Conservation (phyloP, 2,329 filamentous ascomycete genomes). For the Penicillium sp. region DNA sequence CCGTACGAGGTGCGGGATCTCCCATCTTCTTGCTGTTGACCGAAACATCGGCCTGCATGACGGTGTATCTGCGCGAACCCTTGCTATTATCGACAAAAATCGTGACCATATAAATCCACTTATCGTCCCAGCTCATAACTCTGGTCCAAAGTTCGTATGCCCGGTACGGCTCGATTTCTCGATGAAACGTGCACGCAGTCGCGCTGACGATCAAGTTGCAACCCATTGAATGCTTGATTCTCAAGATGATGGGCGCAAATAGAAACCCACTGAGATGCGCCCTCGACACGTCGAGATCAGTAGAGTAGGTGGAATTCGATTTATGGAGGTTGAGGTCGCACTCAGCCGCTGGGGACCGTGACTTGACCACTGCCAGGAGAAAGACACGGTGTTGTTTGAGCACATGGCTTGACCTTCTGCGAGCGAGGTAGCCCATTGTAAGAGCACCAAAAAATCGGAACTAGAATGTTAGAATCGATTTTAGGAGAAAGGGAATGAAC, state of each 20-base stretch:
- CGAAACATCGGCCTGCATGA: neutral
- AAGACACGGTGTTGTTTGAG: slow-evolving; percentile 38
- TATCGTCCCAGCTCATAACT: slow-evolving; percentile 73
- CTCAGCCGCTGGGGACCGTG: slow-evolving; percentile 71
- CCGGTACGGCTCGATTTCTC: slow-evolving; percentile 70
- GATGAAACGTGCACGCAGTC: slow-evolving; percentile 72
- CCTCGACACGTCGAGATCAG: slow-evolving; percentile 80
- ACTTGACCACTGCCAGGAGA: slow-evolving; percentile 29
- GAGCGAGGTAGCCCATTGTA: too few relatives aligned
- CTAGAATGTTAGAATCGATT: too few relatives aligned
- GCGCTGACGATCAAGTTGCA: slow-evolving; percentile 69
- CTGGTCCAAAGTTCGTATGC: slow-evolving; percentile 74
- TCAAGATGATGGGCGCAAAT: neutral
- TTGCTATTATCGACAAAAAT: slow-evolving; percentile 62
- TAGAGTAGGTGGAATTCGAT: slow-evolving; percentile 80
- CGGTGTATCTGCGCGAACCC: too few relatives aligned
- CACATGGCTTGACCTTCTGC: too few relatives aligned
- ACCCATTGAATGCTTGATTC: slow-evolving; percentile 26
- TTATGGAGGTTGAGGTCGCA: slow-evolving; percentile 85
- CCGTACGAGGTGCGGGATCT: neutral
- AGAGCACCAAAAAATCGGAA: too few relatives aligned
- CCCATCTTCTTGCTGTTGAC: neutral
- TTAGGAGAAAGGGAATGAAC: too few relatives aligned
- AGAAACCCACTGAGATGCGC: slow-evolving; percentile 62
- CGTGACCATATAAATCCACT: slow-evolving; percentile 77